These are phyloP conservation scores for Clitoria ternatea DNA, from an alignment of 306 rosid genomes.

Conservation along the genomic window DNA sequence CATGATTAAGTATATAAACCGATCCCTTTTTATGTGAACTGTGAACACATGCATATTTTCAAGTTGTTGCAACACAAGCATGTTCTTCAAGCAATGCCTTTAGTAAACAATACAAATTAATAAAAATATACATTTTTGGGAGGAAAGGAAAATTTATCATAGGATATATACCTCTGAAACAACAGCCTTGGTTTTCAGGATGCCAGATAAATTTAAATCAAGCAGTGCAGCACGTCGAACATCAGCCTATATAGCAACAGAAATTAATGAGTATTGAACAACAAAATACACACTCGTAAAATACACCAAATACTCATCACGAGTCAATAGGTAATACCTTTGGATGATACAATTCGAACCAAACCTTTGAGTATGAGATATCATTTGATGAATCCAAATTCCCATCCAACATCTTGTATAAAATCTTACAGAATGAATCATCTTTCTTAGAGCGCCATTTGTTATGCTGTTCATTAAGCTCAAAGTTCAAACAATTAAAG, in stretches of 20 bases:
- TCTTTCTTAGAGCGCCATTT: slow-evolving; percentile 50
- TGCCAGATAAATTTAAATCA: slow-evolving; percentile 46
- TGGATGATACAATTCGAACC: slow-evolving; percentile 85
- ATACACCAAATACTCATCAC: slow-evolving; percentile 13
- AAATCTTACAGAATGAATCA: slow-evolving; percentile 44
- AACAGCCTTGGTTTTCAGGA: slow-evolving; percentile 40
- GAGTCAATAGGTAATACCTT: slow-evolving; percentile 43
- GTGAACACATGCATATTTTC: too few relatives aligned
- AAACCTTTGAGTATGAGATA: slow-evolving; percentile 60
- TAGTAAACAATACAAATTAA: background rate
- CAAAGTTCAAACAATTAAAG: slow-evolving; percentile 20
- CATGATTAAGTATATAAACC: too few relatives aligned
- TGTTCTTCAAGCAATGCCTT: background rate
- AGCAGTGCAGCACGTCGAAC: slow-evolving; percentile 63
- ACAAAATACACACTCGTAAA: slow-evolving; percentile 8
- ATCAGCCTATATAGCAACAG: slow-evolving; percentile 57
- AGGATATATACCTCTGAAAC: slow-evolving; percentile 52
- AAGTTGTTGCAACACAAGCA: background rate
- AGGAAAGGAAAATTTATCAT: background rate
- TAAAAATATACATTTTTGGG: background rate
- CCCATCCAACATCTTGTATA: slow-evolving; percentile 67
- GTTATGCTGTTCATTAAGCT: slow-evolving; percentile 45
- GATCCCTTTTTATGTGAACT: too few relatives aligned
- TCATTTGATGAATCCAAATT: slow-evolving; percentile 44
- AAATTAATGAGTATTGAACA: slow-evolving; percentile 7